Percentiles rank a stretch among this genome's conserved stretches.
Conservation (phyloP, 2,329 filamentous ascomycete genomes). For the Pleochaeta shiraiana region DNA sequence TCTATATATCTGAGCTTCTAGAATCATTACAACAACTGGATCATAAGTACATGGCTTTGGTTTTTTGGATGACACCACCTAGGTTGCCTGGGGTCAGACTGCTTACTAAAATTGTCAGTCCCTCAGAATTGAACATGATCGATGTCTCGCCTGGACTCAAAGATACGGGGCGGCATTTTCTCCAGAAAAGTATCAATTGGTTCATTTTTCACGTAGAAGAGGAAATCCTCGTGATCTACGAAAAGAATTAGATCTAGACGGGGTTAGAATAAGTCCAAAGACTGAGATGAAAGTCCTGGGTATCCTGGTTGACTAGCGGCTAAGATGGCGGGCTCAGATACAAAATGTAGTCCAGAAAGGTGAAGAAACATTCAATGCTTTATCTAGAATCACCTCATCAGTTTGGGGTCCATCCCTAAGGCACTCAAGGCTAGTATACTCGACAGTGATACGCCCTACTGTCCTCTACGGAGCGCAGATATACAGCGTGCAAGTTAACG, state of each 20-base stretch:
- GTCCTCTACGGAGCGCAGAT: background rate
- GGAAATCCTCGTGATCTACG: background rate
- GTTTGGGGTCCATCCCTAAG: background rate
- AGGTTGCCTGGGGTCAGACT: background rate
- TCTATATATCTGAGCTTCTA: background rate
- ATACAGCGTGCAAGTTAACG: background rate
- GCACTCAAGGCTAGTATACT: background rate
- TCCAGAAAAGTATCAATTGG: background rate
- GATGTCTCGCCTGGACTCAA: background rate
- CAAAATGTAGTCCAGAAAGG: background rate
- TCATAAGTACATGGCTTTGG: background rate
- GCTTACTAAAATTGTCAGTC: background rate
- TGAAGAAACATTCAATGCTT: background rate
- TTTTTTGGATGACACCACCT: background rate
- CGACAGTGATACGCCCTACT: background rate
- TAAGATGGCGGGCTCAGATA: background rate
- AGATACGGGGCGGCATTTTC: background rate
- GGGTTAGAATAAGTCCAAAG: background rate
- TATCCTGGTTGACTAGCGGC: background rate
- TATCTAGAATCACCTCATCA: slow-evolving; percentile 2
- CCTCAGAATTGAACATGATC: background rate
- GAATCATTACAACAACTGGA: background rate
- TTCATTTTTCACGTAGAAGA: background rate
- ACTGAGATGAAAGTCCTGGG: background rate
- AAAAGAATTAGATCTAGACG: background rate